These are phyloP conservation scores for Dictyostelium intermedium DNA, from an alignment of 78 protist species.

Conservation along the genomic window DNA sequence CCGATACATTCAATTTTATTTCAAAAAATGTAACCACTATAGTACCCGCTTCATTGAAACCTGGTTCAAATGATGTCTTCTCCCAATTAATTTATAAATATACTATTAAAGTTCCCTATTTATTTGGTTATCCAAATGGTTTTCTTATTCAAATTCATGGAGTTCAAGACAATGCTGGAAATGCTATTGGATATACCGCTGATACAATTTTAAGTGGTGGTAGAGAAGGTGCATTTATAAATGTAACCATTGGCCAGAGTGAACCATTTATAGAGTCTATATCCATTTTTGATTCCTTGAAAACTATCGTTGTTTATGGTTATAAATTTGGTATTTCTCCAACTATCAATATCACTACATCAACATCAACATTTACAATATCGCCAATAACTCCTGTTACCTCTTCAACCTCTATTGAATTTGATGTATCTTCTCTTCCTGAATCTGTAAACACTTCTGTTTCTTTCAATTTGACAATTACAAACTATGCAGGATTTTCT, in stretches of 20 bases:
- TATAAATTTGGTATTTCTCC: not conserved
- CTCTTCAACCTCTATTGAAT: not conserved
- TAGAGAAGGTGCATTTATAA: not conserved
- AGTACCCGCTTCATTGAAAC: not conserved
- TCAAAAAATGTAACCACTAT: not conserved
- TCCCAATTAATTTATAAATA: not conserved
- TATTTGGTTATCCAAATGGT: slow-evolving; percentile 1
- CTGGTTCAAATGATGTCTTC: no score
- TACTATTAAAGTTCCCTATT: not conserved
- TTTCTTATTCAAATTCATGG: not conserved
- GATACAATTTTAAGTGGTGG: not conserved
- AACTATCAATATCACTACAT: not conserved
- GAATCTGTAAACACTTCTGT: not conserved
- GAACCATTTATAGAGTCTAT: not conserved
- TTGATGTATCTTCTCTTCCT: not conserved
- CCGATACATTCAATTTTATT: not conserved
- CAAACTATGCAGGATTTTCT: not conserved
- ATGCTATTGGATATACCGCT: not conserved
- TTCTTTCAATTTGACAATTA: not conserved
- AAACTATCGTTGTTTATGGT: not conserved
- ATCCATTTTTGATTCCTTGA: not conserved
- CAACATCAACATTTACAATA: no score
- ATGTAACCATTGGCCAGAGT: not conserved
- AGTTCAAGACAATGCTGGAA: not conserved
- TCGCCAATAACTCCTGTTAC: not conserved